phyloP scores from a whole-genome alignment of 179 eudicot species.

The Spinacia oleracea region DNA sequence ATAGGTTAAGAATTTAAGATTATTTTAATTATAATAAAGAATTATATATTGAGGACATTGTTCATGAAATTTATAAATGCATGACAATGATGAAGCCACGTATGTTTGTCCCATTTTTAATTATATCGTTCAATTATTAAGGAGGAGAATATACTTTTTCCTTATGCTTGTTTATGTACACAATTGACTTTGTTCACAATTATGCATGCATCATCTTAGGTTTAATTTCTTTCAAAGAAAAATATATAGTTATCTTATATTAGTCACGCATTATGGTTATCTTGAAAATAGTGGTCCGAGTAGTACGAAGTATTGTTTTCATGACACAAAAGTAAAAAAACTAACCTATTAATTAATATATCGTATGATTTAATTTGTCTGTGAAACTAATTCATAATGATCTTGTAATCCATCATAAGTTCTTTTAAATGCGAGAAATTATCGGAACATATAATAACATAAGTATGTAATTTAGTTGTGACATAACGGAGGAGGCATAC shows the following conservation, averaged over 20 bases:
- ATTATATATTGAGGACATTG: neutral
- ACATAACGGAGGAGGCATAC: no score
- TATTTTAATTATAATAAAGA: neutral
- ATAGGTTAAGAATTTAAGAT: neutral
- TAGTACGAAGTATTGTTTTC: no score
- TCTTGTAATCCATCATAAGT: no score
- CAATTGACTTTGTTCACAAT: neutral
- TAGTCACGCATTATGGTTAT: neutral
- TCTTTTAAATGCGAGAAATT: no score
- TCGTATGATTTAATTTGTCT: no score
- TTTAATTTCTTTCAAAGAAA: no score
- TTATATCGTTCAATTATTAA: neutral
- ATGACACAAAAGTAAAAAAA: no score
- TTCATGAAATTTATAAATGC: neutral
- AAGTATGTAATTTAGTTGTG: no score
- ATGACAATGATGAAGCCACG: neutral
- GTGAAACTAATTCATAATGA: no score
- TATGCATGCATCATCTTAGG: neutral
- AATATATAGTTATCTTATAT: neutral
- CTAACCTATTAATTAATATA: no score
- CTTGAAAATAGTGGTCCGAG: neutral
- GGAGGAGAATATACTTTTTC: conserved; percentile 6
- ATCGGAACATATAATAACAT: no score
- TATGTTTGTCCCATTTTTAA: neutral
- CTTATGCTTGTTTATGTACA: neutral